phyloP scores from a whole-genome alignment of 805 yeast species.

The Starmerella potacharoeniae region DNA sequence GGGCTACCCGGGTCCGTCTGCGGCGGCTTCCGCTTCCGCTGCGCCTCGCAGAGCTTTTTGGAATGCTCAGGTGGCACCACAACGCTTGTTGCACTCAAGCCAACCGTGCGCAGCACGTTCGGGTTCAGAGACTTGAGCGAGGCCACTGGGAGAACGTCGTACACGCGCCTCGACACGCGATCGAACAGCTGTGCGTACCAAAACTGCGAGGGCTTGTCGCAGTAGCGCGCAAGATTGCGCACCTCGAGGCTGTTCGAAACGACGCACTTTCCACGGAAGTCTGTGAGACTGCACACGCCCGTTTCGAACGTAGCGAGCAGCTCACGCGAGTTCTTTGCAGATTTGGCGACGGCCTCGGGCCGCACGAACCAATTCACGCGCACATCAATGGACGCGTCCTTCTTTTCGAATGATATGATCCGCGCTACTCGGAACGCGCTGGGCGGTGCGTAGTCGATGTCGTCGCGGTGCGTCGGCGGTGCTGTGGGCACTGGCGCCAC shows the following conservation, averaged over 20 bases:
- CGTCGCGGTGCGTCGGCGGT: background rate
- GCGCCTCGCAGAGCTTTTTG: background rate
- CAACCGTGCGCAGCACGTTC: background rate
- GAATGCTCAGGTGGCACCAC: conserved; percentile 34
- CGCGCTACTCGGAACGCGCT: conserved; percentile 88
- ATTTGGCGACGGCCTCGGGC: conserved; percentile 68
- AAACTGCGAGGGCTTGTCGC: conserved; percentile 54
- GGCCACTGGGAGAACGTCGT: conserved; percentile 49
- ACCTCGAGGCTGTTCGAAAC: conserved; percentile 63
- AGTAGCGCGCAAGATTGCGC: conserved; percentile 43
- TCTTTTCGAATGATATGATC: conserved; percentile 53
- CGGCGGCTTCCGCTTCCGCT: background rate
- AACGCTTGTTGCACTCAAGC: conserved; percentile 69
- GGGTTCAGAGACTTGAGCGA: conserved; percentile 4
- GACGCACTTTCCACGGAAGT: conserved; percentile 62
- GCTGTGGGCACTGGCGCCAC: background rate
- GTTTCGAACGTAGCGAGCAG: conserved; percentile 77
- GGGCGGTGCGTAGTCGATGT: conserved; percentile 52
- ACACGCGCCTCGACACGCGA: conserved; percentile 70
- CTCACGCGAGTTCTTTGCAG: conserved; percentile 57
- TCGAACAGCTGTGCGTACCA: conserved; percentile 82
- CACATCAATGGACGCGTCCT: conserved; percentile 27
- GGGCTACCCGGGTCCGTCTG: background rate
- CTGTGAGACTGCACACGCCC: conserved; percentile 64
- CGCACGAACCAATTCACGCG: conserved; percentile 76